Percentiles rank a stretch among this genome's conserved stretches.
Evolutionary conservation across 1,284 basidiomycete genomes (phyloP).

Genomic region (Leucoagaricus sp.): DNA sequence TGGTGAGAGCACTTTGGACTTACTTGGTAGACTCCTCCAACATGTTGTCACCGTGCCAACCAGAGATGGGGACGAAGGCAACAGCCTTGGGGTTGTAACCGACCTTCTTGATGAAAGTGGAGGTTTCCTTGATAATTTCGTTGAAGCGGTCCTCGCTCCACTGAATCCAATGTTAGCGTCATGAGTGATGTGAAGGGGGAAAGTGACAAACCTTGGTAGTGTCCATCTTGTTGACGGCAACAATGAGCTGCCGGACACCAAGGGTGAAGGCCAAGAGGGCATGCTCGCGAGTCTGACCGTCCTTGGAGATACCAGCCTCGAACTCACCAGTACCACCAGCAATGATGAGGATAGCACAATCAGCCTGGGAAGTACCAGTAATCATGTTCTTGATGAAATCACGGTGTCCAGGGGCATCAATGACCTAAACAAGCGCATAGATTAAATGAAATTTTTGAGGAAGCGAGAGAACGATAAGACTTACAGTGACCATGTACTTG

Average conservation of each 20-base stretch:
- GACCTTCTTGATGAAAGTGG: constrained; percentile 99
- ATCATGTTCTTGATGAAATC: constrained; percentile 99
- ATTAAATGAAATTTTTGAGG: constrained; percentile 19
- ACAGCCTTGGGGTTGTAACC: constrained; percentile 99
- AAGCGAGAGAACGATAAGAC: constrained; percentile 27
- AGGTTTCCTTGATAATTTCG: constrained; percentile 99
- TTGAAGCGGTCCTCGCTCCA: constrained; percentile 99
- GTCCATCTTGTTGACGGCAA: constrained; percentile 99
- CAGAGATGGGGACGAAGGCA: constrained; percentile 99
- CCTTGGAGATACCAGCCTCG: constrained; percentile 99
- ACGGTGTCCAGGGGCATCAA: constrained; percentile 99
- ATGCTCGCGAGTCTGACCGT: constrained; percentile 99
- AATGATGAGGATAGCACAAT: constrained; percentile 99
- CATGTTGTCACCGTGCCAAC: constrained; percentile 99
- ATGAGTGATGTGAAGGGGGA: constrained; percentile 14
- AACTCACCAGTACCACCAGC: constrained; percentile 99
- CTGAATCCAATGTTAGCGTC: constrained; percentile 40
- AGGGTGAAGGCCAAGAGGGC: constrained; percentile 99
- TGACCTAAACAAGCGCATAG: constrained; percentile 59
- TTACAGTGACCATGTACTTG: constrained; percentile 85
- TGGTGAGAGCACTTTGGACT: too few species aligned
- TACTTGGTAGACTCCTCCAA: constrained; percentile 95
- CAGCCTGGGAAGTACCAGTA: constrained; percentile 99
- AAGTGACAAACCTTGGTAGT: constrained; percentile 77
- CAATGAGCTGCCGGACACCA: constrained; percentile 99